These are phyloP conservation scores for Neotropicomus parvogracilis DNA, from an alignment of 1,284 basidiomycete genomes.

Conservation along the genomic window DNA sequence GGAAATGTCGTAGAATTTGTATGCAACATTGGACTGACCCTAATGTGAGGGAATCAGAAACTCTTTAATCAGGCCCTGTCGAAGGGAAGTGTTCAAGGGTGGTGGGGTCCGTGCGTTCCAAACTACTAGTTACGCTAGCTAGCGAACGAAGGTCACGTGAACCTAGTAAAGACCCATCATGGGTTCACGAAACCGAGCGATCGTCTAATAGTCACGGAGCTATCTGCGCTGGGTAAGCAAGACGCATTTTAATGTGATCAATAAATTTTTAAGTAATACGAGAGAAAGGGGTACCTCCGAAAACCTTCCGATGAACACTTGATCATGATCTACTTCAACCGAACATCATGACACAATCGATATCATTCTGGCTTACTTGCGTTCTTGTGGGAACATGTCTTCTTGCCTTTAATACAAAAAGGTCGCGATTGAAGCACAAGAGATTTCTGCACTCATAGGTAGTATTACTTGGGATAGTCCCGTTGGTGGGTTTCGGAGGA, in stretches of 20 bases:
- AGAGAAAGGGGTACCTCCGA: constrained; percentile 48
- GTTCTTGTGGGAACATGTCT: constrained; percentile 79
- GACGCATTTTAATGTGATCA: constrained; percentile 42
- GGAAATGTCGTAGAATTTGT: background rate
- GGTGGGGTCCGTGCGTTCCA: background rate
- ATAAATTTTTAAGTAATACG: background rate
- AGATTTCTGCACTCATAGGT: constrained; percentile 45
- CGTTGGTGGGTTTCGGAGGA: constrained; percentile 17
- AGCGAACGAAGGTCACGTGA: constrained; percentile 74
- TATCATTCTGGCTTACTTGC: constrained; percentile 53
- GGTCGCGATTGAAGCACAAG: no score
- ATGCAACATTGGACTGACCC: background rate
- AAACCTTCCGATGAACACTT: constrained; percentile 78
- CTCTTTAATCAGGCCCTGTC: background rate
- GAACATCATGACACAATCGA: background rate
- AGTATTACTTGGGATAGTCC: constrained; percentile 26
- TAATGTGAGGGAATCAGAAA: background rate
- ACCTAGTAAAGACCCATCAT: constrained; percentile 64
- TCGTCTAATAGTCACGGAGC: no score
- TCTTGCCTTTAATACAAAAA: constrained; percentile 59
- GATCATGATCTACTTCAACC: background rate
- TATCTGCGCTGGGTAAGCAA: no score
- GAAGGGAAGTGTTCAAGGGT: background rate
- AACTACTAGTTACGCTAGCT: constrained; percentile 58
- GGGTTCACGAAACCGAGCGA: constrained; percentile 76